These are phyloP conservation scores for Betula pendula DNA, from an alignment of 306 rosid genomes.

Conservation along the genomic window DNA sequence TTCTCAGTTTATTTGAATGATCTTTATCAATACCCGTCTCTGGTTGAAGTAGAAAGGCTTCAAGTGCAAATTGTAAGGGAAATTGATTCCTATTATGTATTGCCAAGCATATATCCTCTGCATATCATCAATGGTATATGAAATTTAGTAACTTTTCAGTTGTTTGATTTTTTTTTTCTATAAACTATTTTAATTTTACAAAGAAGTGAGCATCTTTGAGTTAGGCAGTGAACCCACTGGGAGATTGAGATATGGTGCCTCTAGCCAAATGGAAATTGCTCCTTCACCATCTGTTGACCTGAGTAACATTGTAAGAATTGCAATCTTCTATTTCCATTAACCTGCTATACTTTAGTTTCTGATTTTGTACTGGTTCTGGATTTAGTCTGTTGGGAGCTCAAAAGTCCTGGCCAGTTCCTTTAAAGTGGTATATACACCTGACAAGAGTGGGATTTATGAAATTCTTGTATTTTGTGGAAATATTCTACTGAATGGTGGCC, in stretches of 20 bases:
- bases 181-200: constrained; percentile 5
- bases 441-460: constrained; percentile 63
- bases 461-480: constrained; percentile 72
- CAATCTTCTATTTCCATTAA: constrained; percentile 18
- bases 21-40: constrained; percentile 70
- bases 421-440: constrained; percentile 63
- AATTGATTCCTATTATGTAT: constrained; percentile 46
- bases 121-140: constrained; percentile 53
- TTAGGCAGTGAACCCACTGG: constrained; percentile 42
- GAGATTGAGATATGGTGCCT: constrained; percentile 32
- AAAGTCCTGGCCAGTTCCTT: constrained; percentile 46
- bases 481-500: constrained; percentile 60
- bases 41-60: constrained; percentile 56
- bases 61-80: constrained; percentile 58
- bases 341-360: constrained; percentile 16
- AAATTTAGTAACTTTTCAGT: constrained; percentile 18
- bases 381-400: constrained; percentile 50
- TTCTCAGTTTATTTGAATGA: constrained; percentile 71
- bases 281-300: constrained; percentile 38
- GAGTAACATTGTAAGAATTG: constrained; percentile 49
- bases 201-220: constrained; percentile 12
- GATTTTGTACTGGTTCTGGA: constrained; percentile 25
- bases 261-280: constrained; percentile 37
- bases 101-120: constrained; percentile 48
- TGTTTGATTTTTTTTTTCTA: constrained; percentile 2